Evolutionary conservation across 352 stramenopile species (phyloP).

Genomic region (Globisporangium paroecandrum): DNA sequence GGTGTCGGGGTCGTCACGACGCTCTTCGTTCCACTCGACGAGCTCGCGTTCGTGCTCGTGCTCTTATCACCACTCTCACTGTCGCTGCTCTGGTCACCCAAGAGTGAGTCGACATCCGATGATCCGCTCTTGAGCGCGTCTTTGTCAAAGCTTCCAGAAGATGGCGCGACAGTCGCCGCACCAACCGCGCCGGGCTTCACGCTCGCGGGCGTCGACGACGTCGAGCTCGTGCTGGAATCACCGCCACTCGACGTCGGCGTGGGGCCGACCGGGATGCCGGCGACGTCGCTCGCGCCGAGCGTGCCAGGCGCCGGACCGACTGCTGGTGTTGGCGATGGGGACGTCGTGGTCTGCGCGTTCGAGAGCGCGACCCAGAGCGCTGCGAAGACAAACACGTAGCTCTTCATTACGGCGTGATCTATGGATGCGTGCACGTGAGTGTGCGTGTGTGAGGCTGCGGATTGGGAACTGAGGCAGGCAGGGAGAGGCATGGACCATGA

Average conservation of each 20-base stretch:
- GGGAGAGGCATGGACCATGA: neutral
- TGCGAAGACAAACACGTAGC: conserved; percentile 3
- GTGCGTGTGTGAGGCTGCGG: neutral
- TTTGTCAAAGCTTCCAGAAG: neutral
- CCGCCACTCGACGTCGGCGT: conserved; percentile 10
- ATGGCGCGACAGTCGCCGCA: neutral
- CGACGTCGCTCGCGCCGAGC: conserved; percentile 17
- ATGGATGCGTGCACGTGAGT: neutral
- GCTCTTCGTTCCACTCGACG: conserved; percentile 2
- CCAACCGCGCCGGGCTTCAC: conserved; percentile 13
- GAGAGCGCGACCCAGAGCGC: conserved; percentile 4
- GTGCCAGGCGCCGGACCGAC: conserved; percentile 10
- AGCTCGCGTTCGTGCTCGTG: neutral
- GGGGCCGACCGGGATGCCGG: conserved; percentile 20
- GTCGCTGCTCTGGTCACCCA: conserved; percentile 15
- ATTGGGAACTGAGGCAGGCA: conserved; percentile 1
- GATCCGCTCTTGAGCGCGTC: neutral
- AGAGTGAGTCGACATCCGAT: neutral
- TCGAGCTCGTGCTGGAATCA: conserved; percentile 9
- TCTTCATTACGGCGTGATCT: conserved; percentile 11
- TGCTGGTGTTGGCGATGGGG: conserved; percentile 9
- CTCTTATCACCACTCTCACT: neutral
- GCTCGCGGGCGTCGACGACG: conserved; percentile 5
- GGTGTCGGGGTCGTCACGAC: conserved; percentile 1
- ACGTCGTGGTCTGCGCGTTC: conserved; percentile 9